These are phyloP conservation scores for Cunninghamia lanceolata DNA, from an alignment of 75 land plant species.

Conservation along the genomic window DNA sequence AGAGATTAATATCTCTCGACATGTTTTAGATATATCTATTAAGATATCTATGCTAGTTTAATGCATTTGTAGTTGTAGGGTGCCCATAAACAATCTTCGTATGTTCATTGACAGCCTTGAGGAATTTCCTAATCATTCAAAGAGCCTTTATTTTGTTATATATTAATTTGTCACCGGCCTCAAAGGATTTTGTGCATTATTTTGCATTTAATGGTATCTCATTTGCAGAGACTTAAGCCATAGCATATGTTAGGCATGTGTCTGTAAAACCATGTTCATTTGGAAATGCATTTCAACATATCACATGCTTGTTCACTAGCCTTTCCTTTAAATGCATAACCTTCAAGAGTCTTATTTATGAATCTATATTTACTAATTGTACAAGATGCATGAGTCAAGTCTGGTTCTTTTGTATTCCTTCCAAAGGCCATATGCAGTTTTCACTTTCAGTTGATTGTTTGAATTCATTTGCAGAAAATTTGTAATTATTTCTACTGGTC, in stretches of 20 bases:
- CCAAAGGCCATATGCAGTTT: background rate
- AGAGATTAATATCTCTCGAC: no score
- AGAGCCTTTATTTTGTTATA: background rate
- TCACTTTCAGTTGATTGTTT: background rate
- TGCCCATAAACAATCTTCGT: background rate
- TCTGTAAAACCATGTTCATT: background rate
- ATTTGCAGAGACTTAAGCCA: background rate
- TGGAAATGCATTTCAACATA: background rate
- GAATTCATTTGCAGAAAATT: background rate
- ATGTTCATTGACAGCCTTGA: background rate
- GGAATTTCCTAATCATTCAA: background rate
- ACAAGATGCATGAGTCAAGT: background rate
- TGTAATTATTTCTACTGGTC: background rate
- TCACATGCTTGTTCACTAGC: background rate
- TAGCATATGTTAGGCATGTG: background rate
- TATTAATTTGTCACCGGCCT: background rate
- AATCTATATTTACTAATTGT: background rate
- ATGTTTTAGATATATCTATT: no score
- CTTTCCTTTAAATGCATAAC: background rate
- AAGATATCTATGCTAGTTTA: background rate
- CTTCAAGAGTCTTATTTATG: background rate
- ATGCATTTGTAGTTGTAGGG: background rate
- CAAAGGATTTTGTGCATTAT: background rate
- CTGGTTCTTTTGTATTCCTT: background rate
- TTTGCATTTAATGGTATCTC: background rate